Evolutionary conservation across 169 alveolate genomes (phyloP), one percentile per base, ranked within the genome.

Genomic region (Cryptosporidium felis): DNA sequence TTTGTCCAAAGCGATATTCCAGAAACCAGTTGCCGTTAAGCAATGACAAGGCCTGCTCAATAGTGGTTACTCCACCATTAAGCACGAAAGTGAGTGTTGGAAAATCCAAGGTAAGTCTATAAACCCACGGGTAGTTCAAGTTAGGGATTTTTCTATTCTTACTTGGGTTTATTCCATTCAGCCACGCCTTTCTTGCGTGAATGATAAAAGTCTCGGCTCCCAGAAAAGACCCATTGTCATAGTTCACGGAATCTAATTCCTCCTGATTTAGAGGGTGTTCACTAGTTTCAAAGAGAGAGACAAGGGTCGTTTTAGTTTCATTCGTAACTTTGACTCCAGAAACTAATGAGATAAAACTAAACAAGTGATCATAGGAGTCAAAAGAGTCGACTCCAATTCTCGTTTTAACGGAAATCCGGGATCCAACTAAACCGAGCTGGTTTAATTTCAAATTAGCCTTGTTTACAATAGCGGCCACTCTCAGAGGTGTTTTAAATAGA

Each of bases 361-460:
- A 81, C 34, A 96, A 82, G 32, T 93, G 92, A 44, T 93, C 94
- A 81, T 92, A 92, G 18, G 93, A 65, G 79, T 95, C 98, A 53
- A 51, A 82, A 51, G 95, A 94, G 89, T 97, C 99, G 30, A 96
- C 98, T 5, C 99, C 99, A 44, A 96, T 85, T 40, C 99, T 91
- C 60, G 97, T 94, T 91, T 97, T 97, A 34, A 97, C 98, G 1
- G 98, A 94, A 28, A 97, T 96, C 5, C 97, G 97, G 8, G 95
- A 82, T 21, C 82, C 80, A 21, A 90, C 90, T 1, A 61, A 63
- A 40, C 82, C 82, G 67, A 49, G 74, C 89, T 62, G 59, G 14
- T 12, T 80, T 23, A 42, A 42, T 40, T 79, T 44, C 58, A 61
- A 36, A 74, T 80, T 62, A 62, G 65, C 38, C 30, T 32, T 46